phyloP scores from a whole-genome alignment of 208 protist species.

The Novymonas esmeraldas region DNA sequence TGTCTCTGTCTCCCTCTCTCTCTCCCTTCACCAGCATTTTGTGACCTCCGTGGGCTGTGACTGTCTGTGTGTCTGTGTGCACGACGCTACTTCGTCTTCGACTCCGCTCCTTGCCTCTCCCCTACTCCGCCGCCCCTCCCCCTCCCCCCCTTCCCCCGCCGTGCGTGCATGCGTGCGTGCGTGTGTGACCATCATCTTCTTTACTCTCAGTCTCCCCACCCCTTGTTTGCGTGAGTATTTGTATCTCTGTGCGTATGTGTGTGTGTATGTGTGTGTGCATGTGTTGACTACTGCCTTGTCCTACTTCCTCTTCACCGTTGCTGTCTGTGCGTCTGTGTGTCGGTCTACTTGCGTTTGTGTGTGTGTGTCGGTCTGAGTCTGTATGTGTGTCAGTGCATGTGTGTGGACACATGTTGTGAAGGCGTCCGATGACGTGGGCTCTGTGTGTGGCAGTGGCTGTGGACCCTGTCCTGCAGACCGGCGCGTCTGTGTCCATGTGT shows the following conservation, averaged over 20 bases:
- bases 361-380: neutral
- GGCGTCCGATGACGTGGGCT: neutral
- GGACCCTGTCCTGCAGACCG: neutral
- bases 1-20: neutral
- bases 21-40: neutral
- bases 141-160: too few species aligned
- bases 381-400: neutral
- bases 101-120: too few species aligned
- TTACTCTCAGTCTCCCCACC: neutral
- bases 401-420: neutral
- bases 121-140: too few species aligned
- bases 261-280: slow-evolving; percentile 28
- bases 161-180: slow-evolving; percentile 11
- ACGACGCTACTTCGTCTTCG: too few species aligned
- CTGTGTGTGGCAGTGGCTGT: neutral
- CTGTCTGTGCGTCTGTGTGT: neutral
- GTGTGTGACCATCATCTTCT: neutral
- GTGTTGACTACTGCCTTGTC: slow-evolving; percentile 1
- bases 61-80: too few species aligned
- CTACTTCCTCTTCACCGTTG: neutral
- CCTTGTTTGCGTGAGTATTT: neutral
- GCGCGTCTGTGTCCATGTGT: neutral
- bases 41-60: too few species aligned
- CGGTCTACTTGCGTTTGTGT: neutral
- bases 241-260: slow-evolving; percentile 7